phyloP scores from a whole-genome alignment of 2,329 filamentous ascomycete species.

The Epichloe baconii region DNA sequence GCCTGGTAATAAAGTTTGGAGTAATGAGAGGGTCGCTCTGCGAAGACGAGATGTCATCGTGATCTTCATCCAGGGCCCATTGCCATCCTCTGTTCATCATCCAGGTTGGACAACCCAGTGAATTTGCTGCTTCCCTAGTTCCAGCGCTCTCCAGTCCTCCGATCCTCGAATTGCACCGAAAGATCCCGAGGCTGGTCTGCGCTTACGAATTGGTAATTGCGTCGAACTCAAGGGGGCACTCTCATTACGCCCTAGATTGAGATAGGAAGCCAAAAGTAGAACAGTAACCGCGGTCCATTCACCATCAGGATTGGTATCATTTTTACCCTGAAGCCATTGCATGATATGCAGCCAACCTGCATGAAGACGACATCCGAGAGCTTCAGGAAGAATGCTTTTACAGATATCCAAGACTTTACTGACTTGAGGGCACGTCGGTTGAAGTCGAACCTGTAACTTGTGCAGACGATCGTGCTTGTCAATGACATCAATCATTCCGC shows the following conservation, averaged over 20 bases:
- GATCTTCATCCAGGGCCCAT: constrained; percentile 52
- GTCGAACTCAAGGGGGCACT: constrained; percentile 12
- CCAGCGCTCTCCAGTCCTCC: constrained; percentile 35
- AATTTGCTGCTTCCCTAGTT: constrained; percentile 33
- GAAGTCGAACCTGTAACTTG: constrained; percentile 53
- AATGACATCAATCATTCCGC: constrained; percentile 52
- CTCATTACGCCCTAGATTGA: constrained; percentile 40
- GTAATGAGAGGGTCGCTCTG: constrained; percentile 13
- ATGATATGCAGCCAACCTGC: constrained; percentile 63
- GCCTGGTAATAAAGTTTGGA: constrained; percentile 32
- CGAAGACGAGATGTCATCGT: constrained; percentile 15
- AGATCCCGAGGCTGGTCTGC: constrained; percentile 21
- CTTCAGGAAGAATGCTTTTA: constrained; percentile 48
- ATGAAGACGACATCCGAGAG: constrained; percentile 46
- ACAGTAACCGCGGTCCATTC: constrained; percentile 62
- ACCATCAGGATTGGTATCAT: constrained; percentile 31
- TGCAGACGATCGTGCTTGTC: constrained; percentile 51
- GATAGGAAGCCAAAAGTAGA: constrained; percentile 49
- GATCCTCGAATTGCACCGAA: constrained; percentile 23
- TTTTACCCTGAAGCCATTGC: constrained; percentile 48
- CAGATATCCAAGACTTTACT: constrained; percentile 47
- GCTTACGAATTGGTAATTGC: constrained; percentile 18
- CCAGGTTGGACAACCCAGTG: constrained; percentile 40
- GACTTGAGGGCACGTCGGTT: constrained; percentile 51
- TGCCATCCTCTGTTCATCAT: constrained; percentile 54